Base-by-base conservation (phyloP, 208 protist species). In the Crithidia fasciculata region DNA sequence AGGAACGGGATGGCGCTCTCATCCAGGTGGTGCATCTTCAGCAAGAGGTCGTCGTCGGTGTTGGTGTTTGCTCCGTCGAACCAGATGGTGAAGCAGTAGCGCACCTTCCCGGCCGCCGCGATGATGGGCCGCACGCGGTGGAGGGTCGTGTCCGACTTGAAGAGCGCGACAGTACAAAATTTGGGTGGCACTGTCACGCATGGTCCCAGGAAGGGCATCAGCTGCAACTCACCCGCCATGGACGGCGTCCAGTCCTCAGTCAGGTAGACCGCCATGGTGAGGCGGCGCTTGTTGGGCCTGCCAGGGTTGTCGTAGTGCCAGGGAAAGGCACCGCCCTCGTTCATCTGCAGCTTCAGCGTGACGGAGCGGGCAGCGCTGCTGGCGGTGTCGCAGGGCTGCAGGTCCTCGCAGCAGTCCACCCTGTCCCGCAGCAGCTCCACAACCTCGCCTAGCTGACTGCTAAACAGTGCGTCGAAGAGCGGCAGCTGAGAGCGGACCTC, bases 241-340 rank as follows among this genome's bases (percentile, higher is more conserved):
- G 47, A 74, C 19, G 72, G 64, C 3, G 40, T 41, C 81, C 81
- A 89, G 70, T 83, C 74, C 43, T 80, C 71, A 10, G 77, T 81
- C 19, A 85, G 74, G 73, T 89, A 89, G 41, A 89, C 79, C 44
- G 78, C 79, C 82, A 89, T 78, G 47, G 81, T 89, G 36, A 89
- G 74, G n/a, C 76, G 76, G 7, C 84, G 73, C 72, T 78, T 81
- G 69, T 89, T 89, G 37, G 84, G 78, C 40, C 60, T 61, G 44
- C 71, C 65, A 10, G 84, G 84, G 72, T 89, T 89, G 75, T 86
- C 81, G 66, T 83, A 89, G 75, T 89, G 84, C 84, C 84, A 89
- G 54, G 81, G 84, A 47, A 86, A 89, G 15, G 71, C 76, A 0
- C 84, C 84, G 60, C 84, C 84, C 18, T 76, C 74, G 61, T 89